phyloP scores from a whole-genome alignment of 768 basidiomycete genomes.

The Pleurotus cornucopiae region DNA sequence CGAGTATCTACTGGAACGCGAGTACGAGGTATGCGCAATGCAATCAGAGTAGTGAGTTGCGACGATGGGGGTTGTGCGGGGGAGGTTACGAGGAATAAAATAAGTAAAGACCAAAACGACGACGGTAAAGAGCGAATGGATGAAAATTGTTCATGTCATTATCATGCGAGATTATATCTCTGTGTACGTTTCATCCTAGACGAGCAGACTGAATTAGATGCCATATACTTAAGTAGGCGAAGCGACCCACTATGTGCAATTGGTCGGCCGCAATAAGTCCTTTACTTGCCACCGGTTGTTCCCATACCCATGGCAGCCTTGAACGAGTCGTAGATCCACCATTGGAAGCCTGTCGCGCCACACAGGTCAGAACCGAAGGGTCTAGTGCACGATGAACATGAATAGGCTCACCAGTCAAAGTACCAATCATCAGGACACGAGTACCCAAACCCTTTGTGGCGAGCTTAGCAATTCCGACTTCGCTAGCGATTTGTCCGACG shows the following conservation, averaged over 20 bases:
- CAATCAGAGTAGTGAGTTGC: background rate
- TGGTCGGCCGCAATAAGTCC: background rate
- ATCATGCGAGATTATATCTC: background rate
- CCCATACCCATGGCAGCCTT: conserved; percentile 82
- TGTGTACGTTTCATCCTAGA: conserved; percentile 7
- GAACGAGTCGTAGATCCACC: conserved; percentile 93
- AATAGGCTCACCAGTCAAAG: conserved; percentile 34
- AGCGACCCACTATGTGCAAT: background rate
- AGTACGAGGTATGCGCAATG: background rate
- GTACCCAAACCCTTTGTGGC: conserved; percentile 87
- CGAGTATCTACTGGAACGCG: conserved; percentile 2
- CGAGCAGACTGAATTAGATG: background rate
- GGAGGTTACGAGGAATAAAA: conserved; percentile 1
- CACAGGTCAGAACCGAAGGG: conserved; percentile 8
- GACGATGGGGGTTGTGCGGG: background rate
- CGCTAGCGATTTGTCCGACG: conserved; percentile 63
- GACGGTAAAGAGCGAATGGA: conserved; percentile 7
- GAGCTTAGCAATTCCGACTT: conserved; percentile 61
- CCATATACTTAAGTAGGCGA: background rate
- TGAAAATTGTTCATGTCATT: conserved; percentile 6
- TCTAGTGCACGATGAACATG: background rate
- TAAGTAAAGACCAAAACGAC: background rate
- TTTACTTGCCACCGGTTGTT: conserved; percentile 85
- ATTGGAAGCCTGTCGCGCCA: conserved; percentile 74
- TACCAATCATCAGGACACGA: conserved; percentile 80